Percentiles rank a stretch among this genome's conserved stretches.
phyloP scores from a whole-genome alignment of 495 filamentous ascomycete species.

The Hypoxylon fuscum region DNA sequence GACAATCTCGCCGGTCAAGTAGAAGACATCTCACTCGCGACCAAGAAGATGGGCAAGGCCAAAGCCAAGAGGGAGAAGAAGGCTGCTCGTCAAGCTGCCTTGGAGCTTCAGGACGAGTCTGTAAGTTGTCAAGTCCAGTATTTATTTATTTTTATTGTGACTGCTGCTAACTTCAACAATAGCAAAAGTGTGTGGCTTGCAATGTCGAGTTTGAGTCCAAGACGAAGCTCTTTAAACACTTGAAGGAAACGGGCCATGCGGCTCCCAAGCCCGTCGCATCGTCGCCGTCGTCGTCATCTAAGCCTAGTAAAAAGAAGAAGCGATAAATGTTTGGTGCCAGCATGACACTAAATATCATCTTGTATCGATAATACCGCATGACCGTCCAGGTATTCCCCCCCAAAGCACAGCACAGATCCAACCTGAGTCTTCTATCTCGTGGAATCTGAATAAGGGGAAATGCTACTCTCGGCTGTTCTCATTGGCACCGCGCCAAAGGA shows the following conservation, averaged over 20 bases:
- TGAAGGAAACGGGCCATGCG: constrained; percentile 71
- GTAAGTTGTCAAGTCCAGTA: constrained; percentile 38
- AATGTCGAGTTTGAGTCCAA: constrained; percentile 69
- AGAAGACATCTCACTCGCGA: constrained; percentile 29
- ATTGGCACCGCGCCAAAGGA: constrained; percentile 3
- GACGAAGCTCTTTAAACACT: constrained; percentile 76
- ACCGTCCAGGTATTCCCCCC: constrained; percentile 11
- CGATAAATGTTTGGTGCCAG: constrained; percentile 36
- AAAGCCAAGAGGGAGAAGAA: constrained; percentile 88
- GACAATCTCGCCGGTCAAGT: constrained; percentile 9
- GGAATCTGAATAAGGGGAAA: background rate
- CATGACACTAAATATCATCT: constrained; percentile 1
- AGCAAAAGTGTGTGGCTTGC: constrained; percentile 68
- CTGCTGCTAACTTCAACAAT: constrained; percentile 1
- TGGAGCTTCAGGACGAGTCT: constrained; percentile 45
- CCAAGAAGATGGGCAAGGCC: constrained; percentile 79
- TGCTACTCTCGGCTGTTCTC: background rate
- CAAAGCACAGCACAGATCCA: constrained; percentile 2
- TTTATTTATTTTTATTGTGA: background rate
- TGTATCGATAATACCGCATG: constrained; percentile 3
- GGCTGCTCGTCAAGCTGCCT: constrained; percentile 67
- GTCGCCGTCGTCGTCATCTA: no score
- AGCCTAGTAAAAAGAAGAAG: constrained; percentile 50
- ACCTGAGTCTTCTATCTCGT: background rate
- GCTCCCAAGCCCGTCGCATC: constrained; percentile 52